Evolutionary conservation across 2,329 filamentous ascomycete genomes (phyloP).

Genomic region (Apiospora phragmitis): DNA sequence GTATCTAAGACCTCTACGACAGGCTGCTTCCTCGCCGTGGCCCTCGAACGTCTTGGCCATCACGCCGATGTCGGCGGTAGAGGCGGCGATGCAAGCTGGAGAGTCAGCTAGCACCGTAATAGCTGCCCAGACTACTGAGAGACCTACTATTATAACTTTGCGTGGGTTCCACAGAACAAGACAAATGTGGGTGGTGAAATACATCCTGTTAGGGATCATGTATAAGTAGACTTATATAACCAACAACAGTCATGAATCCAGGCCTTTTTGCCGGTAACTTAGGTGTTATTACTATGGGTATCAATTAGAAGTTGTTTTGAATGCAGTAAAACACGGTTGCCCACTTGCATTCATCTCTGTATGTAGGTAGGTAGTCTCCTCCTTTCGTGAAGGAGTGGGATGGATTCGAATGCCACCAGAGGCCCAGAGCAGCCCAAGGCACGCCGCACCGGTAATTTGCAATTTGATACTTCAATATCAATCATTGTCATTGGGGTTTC

Average conservation of each 20-base stretch:
- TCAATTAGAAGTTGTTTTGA: background rate
- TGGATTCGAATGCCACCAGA: background rate
- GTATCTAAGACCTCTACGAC: background rate
- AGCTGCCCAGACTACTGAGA: conserved; percentile 15
- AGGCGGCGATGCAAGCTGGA: conserved; percentile 20
- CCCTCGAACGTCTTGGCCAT: conserved; percentile 15
- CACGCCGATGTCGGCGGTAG: conserved; percentile 23
- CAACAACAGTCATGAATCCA: no score
- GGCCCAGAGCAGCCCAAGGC: background rate
- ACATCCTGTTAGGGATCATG: background rate
- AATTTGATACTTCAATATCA: background rate
- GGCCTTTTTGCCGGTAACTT: background rate
- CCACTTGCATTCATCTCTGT: no score
- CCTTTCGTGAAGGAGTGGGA: background rate
- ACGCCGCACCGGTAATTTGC: background rate
- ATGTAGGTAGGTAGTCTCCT: no score
- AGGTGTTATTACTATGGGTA: background rate
- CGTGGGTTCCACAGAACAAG: background rate
- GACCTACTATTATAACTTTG: conserved; percentile 12
- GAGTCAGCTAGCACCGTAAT: conserved; percentile 16
- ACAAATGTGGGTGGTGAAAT: background rate
- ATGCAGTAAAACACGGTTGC: background rate
- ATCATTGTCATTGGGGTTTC: background rate
- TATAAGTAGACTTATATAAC: background rate
- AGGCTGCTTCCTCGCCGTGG: conserved; percentile 9